Evolutionary conservation across 1,139 yeast genomes (phyloP), one percentile per base, ranked within the genome.

Genomic region (Taphrina confusa): DNA sequence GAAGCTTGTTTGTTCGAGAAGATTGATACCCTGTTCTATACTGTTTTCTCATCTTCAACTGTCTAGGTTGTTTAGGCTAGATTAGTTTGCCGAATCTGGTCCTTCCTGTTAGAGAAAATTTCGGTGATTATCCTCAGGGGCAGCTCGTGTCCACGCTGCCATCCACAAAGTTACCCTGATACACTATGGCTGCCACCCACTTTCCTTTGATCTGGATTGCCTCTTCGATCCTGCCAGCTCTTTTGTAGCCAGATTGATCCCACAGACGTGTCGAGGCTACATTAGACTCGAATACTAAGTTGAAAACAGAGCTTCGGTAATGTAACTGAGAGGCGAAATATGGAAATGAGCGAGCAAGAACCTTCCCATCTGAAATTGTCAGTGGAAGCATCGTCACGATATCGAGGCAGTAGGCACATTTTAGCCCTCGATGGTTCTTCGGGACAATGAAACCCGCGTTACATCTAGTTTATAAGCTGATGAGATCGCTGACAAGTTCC

Each of bases 381-480:
- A n/a, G n/a, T n/a, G n/a, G n/a, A 11, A 9, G 12, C 9, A 9
- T 11, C 18, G n/a, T 36, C 2, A 9, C n/a, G 42, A 16, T 14
- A n/a, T n/a, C 11, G 25, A 42, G 33, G 11, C 2, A 23, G 25
- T 34, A 20, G 39, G 18, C 33, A 52, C 57, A 87, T 2, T 97
- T 96, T 69, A 85, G 86, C n/a, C 94, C 92, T 66, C 98, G 75
- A 65, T 87, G 87, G 64, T 95, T 95, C 1, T 95, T 94, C 72
- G 90, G 89, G 1, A 92, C 97, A 58, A 92, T 75, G 66, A 92
- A 87, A 31, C 85, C 86, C 1, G 89, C 95, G 0, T 95, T 88
- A 68, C 96, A 90, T n/a, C 52, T 47, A 25, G 11, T 11, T 11
- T 4, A n/a, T 37, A 1, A 37, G 42, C 23, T 16, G 4, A 8